These are phyloP conservation scores for Clonostachys solani DNA, from an alignment of 2,329 filamentous ascomycete species.

Conservation along the genomic window DNA sequence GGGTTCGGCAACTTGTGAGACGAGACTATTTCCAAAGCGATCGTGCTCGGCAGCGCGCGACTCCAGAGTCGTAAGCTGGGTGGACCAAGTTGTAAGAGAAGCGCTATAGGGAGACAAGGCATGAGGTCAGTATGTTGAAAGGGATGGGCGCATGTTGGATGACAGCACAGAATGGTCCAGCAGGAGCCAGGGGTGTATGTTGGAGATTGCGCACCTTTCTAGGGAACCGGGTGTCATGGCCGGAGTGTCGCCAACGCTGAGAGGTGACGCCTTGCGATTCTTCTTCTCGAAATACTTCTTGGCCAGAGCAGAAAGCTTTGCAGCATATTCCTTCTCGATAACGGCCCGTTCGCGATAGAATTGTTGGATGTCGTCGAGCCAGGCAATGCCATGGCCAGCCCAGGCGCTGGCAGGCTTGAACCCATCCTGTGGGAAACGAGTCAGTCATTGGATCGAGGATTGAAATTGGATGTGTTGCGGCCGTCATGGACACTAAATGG, in stretches of 20 bases:
- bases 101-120: conserved; percentile 49
- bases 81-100: conserved; percentile 94
- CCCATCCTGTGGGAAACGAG: conserved; percentile 62
- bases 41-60: conserved; percentile 86
- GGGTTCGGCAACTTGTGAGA: conserved; percentile 80
- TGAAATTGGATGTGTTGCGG: too few relatives aligned
- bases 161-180: neutral
- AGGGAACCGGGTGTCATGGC: conserved; percentile 91
- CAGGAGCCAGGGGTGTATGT: neutral
- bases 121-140: conserved; percentile 10
- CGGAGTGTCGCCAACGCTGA: conserved; percentile 93
- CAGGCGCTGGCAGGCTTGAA: conserved; percentile 94
- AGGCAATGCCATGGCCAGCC: conserved; percentile 84
- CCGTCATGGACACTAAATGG: too few relatives aligned
- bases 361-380: conserved; percentile 94
- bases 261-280: conserved; percentile 76
- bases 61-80: conserved; percentile 87
- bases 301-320: conserved; percentile 80
- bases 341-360: conserved; percentile 93
- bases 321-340: conserved; percentile 96
- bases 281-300: conserved; percentile 99
- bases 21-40: conserved; percentile 71
- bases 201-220: conserved; percentile 59
- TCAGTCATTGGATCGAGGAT: too few relatives aligned
- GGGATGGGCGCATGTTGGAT: neutral